Evolutionary conservation across 768 basidiomycete species (phyloP), one percentile per base, ranked within the genome.

Genomic region (Suillus sp.): DNA sequence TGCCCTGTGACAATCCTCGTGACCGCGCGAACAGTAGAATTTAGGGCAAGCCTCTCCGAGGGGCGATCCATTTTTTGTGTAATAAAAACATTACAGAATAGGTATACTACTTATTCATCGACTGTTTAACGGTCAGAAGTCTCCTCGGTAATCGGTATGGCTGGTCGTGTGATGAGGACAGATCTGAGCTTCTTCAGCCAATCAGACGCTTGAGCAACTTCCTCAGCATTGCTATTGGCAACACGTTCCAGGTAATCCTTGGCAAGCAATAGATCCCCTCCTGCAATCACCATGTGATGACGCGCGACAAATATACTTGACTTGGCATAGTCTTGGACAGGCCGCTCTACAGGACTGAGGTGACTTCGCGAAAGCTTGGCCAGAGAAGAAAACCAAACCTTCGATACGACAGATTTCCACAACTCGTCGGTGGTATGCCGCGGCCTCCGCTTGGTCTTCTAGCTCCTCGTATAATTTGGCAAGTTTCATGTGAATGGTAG

Each of bases 231-330:
- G 69, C 91, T 94, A 53, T 76, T 76, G 4, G 91, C 87, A 32
- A 97, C 86, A 55, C 80, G 81, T 63, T 93, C 86, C 35, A 95
- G 79, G 73, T 89, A 91, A 57, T 87, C 84, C 68, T 81, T 82
- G 16, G 95, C 93, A 64, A 95, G 78, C 37, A 74, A 68, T n/a
- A 93, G 71, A 74, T 93, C 85, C 30, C 88, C 87, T 59, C 84
- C 81, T 51, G 86, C 79, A 43, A 81, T 80, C 57, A 79, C 74
- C 73, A 93, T 81, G 66, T 95, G 86, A 69, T 91, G 87, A 62
- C 91, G 88, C 18, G 95, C 95, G 38, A 96, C 88, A 67, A 88
- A 90, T 56, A 98, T 74, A 67, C 88, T 85, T n/a, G 93, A 95
- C 73, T 86, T 89, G 32, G 93, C 87, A 73, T 90, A 91, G 68